Base-by-base conservation (phyloP, 2,329 filamentous ascomycete species). In the Penicillium sp. region DNA sequence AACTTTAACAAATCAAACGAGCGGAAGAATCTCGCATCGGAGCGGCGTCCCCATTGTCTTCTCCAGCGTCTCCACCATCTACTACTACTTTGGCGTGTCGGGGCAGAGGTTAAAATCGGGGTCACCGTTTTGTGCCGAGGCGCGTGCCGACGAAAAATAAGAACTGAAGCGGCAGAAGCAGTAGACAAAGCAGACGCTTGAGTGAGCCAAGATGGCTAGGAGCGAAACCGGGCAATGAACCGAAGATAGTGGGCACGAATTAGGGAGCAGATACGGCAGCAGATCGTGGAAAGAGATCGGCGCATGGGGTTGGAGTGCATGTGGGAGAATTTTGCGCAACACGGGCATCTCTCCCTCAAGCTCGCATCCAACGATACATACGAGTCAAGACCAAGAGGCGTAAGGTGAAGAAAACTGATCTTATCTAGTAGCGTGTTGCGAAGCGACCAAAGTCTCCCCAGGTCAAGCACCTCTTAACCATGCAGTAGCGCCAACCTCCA, bases 1-100 rank as follows among this genome's bases (percentile, higher is more conserved):
- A 30, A 53, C 4, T 13, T 47, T 52, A 49, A 38, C 62, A 64
- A 66, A 64, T 64, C 56, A 66, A 29, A 7, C 38, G 19, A 23
- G 29, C 46, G 53, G 13, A 48, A 59, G 45, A 47, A 46, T 54
- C 49, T 26, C 19, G 31, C 26, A 45, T 35, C 45, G 46, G 47
- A 15, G 11, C 17, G 31, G 51, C 23, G 38, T 38, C 52, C 48
- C 29, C 46, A 56, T 58, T 41, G 11, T 50, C 49, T 30, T 38
- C 29, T 48, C 23, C 48, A 54, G 29, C 17, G 49, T 13, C 60
- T 46, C 60, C 60, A 62, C 60, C 31, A 35, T 31, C 21, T 23
- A 46, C 26, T 21, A 21, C 48, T 51, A 31, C 47, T 26, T 23
- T 49, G 54, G 55, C 46, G 45, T 57, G 30, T 41, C 30, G 11